Base-by-base conservation (phyloP, 2,329 filamentous ascomycete genomes). In the Phyllosticta citrichinensis region DNA sequence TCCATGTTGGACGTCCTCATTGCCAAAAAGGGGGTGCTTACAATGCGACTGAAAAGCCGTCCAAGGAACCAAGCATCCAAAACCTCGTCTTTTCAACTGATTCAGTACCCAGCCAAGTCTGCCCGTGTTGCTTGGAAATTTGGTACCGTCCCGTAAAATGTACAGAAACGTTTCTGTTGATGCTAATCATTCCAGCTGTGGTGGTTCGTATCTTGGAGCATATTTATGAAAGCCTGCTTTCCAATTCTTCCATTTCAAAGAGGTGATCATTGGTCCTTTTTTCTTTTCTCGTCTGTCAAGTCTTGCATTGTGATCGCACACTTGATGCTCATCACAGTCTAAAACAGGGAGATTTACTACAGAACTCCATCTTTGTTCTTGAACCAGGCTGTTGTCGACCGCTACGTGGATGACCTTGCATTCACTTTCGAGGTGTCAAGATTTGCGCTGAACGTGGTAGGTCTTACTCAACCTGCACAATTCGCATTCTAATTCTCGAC, bases 271-370 rank as follows among this genome's bases (percentile, higher is more conserved):
- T 19, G 33, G 19, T 54, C 51, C 47, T 40, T 57, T 50, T 40
- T 19, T 50, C 17, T 12, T 6, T 57, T 33, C 9, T 25, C 22
- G 3, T 22, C 17, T 22, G 30, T 40, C n/a, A 6, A 27, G 3
- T n/a, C 3, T 33, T n/a, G 11, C 24, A 5, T 55, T 27, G 12
- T 55, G 40, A 17, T n/a, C 6, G 5, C 40, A 47, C 6, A 14
- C 14, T 47, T n/a, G 40, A 47, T 47, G 6, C 40, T 30, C 40
- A n/a, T 10, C 53, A 52, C 35, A 20, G 4, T 11, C 12, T 12
- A 58, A 27, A 3, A n/a, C 63, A 93, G 89, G 63, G 88, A 89
- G 67, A 85, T 95, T 3, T 95, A 87, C 71, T 95, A 95, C 69
- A 84, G 89, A 66, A 81, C 91, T 65, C 83, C 86, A 4, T 80